These are phyloP conservation scores for Pontederia paniculata DNA, from an alignment of 176 grass and related monocot species.

Conservation along the genomic window DNA sequence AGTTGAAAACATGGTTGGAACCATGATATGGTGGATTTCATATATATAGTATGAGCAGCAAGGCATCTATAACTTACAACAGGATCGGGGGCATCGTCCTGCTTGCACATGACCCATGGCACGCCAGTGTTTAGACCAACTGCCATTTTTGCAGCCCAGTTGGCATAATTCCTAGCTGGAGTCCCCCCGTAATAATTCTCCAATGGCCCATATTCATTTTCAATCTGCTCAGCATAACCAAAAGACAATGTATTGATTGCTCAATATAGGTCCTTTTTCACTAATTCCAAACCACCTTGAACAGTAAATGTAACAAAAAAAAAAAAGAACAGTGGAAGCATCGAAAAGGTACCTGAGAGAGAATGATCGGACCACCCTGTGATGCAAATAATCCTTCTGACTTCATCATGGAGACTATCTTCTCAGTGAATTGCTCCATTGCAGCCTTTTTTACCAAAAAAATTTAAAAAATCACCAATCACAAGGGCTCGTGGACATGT, in stretches of 20 bases:
- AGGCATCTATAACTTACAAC: slow-evolving; percentile 36
- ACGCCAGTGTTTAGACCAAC: slow-evolving; percentile 76
- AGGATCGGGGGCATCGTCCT: slow-evolving; percentile 87
- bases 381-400: slow-evolving; percentile 62
- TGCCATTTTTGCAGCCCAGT: slow-evolving; percentile 92
- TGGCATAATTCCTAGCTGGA: slow-evolving; percentile 51
- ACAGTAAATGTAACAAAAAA: not conserved
- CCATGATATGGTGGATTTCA: not conserved
- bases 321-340: not conserved
- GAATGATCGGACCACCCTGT: slow-evolving; percentile 90
- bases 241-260: not conserved
- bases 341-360: slow-evolving; percentile 61
- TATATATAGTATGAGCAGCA: not conserved
- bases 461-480: no score
- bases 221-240: slow-evolving; percentile 36
- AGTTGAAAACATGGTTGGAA: no score
- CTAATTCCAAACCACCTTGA: not conserved
- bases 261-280: no score
- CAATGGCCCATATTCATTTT: slow-evolving; percentile 90
- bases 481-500: no score
- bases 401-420: slow-evolving; percentile 93
- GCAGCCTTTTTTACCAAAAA: slow-evolving; percentile 24
- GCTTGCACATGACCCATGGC: slow-evolving; percentile 97
- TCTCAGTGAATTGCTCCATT: slow-evolving; percentile 75
- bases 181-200: slow-evolving; percentile 37